These are phyloP conservation scores for Umbelopsis ramanniana DNA, from an alignment of 192 early-diverging fungal species.

Conservation along the genomic window DNA sequence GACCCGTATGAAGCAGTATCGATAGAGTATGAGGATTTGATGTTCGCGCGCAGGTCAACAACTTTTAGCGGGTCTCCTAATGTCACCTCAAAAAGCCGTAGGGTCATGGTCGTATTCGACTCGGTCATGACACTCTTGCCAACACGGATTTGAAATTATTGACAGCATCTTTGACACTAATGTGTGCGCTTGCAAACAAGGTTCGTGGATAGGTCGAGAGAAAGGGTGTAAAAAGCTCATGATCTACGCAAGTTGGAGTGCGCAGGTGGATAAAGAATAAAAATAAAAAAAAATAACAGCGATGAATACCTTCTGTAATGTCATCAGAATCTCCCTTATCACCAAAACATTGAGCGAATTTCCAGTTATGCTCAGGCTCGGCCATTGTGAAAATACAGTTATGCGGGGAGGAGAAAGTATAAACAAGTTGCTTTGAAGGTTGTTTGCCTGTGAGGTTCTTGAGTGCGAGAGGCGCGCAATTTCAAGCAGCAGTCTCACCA, in stretches of 20 bases:
- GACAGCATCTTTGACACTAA: not conserved
- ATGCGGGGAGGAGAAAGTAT: conserved; percentile 12
- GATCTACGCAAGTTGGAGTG: not conserved
- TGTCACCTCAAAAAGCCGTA: not conserved
- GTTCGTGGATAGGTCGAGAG: not conserved
- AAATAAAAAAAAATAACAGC: conserved; percentile 4
- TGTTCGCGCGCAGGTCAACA: too few species aligned
- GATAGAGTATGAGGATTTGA: too few species aligned
- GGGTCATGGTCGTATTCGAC: not conserved
- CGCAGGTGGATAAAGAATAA: not conserved
- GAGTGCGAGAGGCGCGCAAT: conserved; percentile 21
- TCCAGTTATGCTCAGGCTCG: conserved; percentile 66
- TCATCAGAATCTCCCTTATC: conserved; percentile 99
- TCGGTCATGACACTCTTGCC: conserved; percentile 16
- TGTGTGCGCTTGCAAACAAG: not conserved
- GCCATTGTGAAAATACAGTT: conserved; percentile 19
- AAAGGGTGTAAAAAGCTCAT: not conserved
- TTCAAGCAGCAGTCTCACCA: conserved; percentile 14
- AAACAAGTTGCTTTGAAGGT: not conserved
- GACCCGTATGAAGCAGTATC: too few species aligned
- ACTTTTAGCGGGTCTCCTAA: too few species aligned
- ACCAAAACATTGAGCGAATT: conserved; percentile 99
- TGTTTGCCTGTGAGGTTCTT: not conserved
- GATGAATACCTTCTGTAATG: conserved; percentile 94
- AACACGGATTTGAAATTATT: not conserved